Conservation (phyloP, 2,329 filamentous ascomycete species). For the Zopfia rhizophila region DNA sequence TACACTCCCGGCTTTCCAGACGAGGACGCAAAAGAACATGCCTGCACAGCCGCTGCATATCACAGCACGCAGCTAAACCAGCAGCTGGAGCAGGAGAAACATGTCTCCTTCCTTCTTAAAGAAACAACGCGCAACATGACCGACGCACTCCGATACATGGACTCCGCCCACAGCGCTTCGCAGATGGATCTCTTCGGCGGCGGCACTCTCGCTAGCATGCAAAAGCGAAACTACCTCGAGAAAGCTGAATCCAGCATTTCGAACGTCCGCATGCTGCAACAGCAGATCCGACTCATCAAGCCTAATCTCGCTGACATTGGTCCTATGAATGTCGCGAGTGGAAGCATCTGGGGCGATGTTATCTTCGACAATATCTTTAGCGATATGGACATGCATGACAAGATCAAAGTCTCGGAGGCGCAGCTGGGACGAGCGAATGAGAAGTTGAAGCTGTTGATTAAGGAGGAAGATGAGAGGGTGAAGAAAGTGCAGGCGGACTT, state of each 20-base stretch:
- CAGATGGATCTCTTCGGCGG: constrained; percentile 63
- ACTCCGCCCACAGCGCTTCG: constrained; percentile 36
- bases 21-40: constrained; percentile 41
- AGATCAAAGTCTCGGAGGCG: constrained; percentile 58
- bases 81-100: constrained; percentile 35
- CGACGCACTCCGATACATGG: constrained; percentile 32
- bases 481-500: constrained; percentile 35
- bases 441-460: constrained; percentile 46
- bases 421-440: constrained; percentile 39
- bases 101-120: constrained; percentile 37
- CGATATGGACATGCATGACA: constrained; percentile 63
- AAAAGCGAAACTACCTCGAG: constrained; percentile 64
- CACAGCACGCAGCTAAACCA: constrained; percentile 25
- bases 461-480: constrained; percentile 42
- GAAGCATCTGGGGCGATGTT: constrained; percentile 61
- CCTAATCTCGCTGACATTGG: constrained; percentile 53
- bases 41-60: constrained; percentile 25
- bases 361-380: constrained; percentile 67
- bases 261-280: constrained; percentile 50
- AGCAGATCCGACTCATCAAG: constrained; percentile 55
- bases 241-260: constrained; percentile 57
- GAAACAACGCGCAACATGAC: constrained; percentile 34
- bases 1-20: constrained; percentile 44
- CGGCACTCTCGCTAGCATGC: constrained; percentile 61
- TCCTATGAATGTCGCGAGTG: constrained; percentile 56